Base-by-base conservation (phyloP, 2,329 filamentous ascomycete species). In the Dactylellina haptotyla region DNA sequence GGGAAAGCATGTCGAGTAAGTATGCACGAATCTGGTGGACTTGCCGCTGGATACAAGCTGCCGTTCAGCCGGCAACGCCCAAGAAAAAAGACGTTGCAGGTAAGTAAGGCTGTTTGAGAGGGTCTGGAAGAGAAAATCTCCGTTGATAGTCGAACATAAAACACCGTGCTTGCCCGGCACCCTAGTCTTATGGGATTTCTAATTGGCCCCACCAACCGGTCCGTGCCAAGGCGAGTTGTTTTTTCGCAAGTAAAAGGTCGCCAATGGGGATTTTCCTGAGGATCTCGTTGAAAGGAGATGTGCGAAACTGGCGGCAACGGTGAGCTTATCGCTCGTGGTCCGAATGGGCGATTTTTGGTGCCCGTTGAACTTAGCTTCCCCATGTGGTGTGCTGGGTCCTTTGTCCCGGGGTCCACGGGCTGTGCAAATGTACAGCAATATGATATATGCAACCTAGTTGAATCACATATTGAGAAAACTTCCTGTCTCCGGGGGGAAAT, bases 131-230 rank as follows among this genome's bases (percentile, higher is more conserved):
- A 43, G 12, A 28, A 67, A 67, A 16, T 30, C 63, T 67, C 63
- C 63, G 63, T 53, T 43, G 63, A 67, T 67, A 67, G 34, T 51
- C 30, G 53, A 58, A 26, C 28, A 56, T 37, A 65, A 58, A 39
- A 30, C 45, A 26, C 62, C 62, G 62, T 51, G 25, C 51, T 41
- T 1, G 28, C 53, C 25, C 63, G 63, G 63, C 53, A 54, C 54
- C 59, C 48, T 64, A 51, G 59, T 67, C 59, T 50, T 56, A 34
- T 28, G 53, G 43, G 41, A 39, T 57, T 54, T 8, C 12, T 18
- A 25, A 4, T 34, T 28, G 37, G 4, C 41, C 50, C 62, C 34
- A 37, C 34, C 63, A 58, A 43, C 63, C 63, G 63, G 32, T 67
- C 53, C 63, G 53, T 28, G 63, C 50, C 63, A 56, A 58, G 50